Conservation (phyloP, 129 eudicot species). For the Lactuca sativa region DNA sequence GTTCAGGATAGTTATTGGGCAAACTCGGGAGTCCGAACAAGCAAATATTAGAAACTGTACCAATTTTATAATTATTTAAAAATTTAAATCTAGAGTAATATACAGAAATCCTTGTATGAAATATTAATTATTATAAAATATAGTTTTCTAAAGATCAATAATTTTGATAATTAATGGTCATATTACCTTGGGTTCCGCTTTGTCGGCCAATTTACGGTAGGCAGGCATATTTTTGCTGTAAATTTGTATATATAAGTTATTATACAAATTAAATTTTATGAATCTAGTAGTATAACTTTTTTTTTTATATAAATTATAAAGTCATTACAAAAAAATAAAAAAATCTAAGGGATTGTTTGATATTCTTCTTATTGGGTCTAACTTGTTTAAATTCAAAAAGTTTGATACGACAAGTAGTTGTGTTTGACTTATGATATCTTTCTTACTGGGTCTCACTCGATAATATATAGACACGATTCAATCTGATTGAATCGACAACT, state of each 20-base stretch:
- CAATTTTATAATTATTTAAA: neutral
- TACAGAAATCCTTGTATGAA: neutral
- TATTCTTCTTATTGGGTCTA: too few species aligned
- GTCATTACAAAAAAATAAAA: too few species aligned
- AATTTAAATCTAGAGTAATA: neutral
- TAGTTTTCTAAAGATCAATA: neutral
- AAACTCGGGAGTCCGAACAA: constrained; percentile 41
- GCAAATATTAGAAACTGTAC: constrained; percentile 34
- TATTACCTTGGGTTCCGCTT: constrained; percentile 34
- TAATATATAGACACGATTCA: too few species aligned
- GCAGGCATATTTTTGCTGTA: constrained; percentile 18
- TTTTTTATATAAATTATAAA: too few species aligned
- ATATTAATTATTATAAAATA: neutral
- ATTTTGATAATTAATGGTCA: neutral
- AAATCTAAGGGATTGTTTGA: too few species aligned
- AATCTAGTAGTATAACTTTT: too few species aligned
- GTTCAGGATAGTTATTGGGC: constrained; percentile 28
- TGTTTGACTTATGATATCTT: too few species aligned
- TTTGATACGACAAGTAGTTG: too few species aligned
- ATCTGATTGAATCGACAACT: too few species aligned
- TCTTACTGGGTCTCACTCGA: too few species aligned
- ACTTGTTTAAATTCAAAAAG: too few species aligned
- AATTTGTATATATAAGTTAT: neutral
- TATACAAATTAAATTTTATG: too few species aligned
- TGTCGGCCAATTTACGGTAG: constrained; percentile 18